Percentiles rank a stretch among this genome's conserved stretches.
Evolutionary conservation across 768 basidiomycete species (phyloP).

Genomic region (Collybiopsis confluens): DNA sequence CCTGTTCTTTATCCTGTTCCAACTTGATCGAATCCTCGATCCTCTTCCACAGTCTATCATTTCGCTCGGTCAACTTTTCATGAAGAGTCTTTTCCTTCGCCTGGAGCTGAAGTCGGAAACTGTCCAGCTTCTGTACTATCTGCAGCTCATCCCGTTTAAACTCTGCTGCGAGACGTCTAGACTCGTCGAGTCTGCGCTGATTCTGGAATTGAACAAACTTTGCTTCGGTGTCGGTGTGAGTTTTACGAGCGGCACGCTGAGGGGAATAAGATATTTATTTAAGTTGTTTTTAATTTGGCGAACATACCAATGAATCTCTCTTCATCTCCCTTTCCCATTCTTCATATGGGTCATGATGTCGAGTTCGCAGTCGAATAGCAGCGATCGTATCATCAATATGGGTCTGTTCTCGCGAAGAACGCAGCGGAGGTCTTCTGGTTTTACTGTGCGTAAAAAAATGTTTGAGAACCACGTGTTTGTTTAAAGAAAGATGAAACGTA

Average conservation of each 20-base stretch:
- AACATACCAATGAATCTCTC: conserved; percentile 47
- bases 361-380: conserved; percentile 46
- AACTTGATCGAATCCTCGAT: conserved; percentile 13
- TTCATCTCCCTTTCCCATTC: conserved; percentile 52
- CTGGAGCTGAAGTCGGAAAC: conserved; percentile 5
- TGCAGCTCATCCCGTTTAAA: conserved; percentile 51
- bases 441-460: background rate
- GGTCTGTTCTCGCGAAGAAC: conserved; percentile 31
- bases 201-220: conserved; percentile 42
- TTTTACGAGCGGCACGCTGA: conserved; percentile 43
- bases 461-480: background rate
- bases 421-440: conserved; percentile 20
- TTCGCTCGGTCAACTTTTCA: conserved; percentile 5
- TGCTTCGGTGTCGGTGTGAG: conserved; percentile 28
- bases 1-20: conserved; percentile 30
- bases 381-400: conserved; percentile 47
- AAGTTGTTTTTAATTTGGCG: too few relatives aligned
- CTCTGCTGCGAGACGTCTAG: conserved; percentile 30
- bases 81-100: conserved; percentile 3
- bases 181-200: conserved; percentile 29
- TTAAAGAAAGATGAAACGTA: conserved; percentile 22
- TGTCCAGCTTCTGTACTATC: conserved; percentile 41
- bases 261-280: too few relatives aligned
- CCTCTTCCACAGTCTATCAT: conserved; percentile 5
- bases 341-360: conserved; percentile 53